A percentile compares a stretch with the other conserved stretches of the same genome.
These are phyloP conservation scores for Rosa lucieae DNA, from an alignment of 306 rosid species.

Conservation along the genomic window DNA sequence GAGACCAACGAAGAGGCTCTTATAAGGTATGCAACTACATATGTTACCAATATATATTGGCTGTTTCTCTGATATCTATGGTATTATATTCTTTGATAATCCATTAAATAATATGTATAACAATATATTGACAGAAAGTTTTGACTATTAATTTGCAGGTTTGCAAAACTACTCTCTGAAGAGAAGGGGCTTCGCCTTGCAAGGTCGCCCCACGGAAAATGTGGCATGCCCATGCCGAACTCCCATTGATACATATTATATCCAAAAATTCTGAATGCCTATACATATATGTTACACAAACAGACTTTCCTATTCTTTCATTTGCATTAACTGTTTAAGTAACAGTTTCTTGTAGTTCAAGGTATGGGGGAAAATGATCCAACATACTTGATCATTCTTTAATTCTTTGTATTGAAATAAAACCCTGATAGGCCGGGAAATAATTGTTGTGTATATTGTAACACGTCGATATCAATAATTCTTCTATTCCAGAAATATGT, in stretches of 20 bases:
- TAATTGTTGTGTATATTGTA: neutral
- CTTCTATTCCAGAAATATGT: neutral
- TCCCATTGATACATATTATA: neutral
- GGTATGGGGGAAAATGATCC: slow-evolving; percentile 2
- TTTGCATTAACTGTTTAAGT: neutral
- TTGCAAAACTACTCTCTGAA: slow-evolving; percentile 49
- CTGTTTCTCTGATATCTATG: neutral
- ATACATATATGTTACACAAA: neutral
- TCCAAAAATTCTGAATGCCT: neutral
- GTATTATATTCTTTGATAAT: too few species aligned
- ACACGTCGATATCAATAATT: neutral
- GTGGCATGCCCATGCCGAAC: neutral
- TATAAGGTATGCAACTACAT: slow-evolving; percentile 31
- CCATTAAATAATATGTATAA: neutral
- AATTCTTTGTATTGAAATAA: slow-evolving; percentile 1
- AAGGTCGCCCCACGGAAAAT: slow-evolving; percentile 37
- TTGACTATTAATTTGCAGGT: slow-evolving; percentile 26
- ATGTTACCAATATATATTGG: neutral
- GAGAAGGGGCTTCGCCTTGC: slow-evolving; percentile 45
- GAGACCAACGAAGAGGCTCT: slow-evolving; percentile 58
- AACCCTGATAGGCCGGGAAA: neutral
- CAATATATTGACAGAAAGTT: neutral
- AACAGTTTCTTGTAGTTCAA: neutral
- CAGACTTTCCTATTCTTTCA: neutral
- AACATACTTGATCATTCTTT: slow-evolving; percentile 1